Conservation (phyloP, 805 yeast species). For the Priceomyces medius region DNA sequence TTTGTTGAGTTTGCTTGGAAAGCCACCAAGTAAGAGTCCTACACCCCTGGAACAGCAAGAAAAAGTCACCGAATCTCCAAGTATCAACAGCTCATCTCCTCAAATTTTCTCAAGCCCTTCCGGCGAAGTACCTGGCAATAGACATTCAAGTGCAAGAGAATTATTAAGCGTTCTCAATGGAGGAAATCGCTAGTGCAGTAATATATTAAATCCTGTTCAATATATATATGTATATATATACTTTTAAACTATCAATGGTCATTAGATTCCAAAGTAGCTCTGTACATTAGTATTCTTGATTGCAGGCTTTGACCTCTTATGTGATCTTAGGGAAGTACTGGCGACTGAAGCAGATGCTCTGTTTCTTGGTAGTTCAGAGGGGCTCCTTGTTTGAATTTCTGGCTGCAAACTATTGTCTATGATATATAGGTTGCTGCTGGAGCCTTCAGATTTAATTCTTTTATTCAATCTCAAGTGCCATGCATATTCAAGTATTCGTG, state of each 20-base stretch:
- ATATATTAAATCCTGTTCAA: background rate
- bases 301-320: slow-evolving; percentile 4
- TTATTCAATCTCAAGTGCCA: slow-evolving; percentile 15
- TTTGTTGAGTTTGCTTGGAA: slow-evolving; percentile 14
- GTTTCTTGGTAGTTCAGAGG: background rate
- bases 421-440: slow-evolving; percentile 3
- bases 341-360: background rate
- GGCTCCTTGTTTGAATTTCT: background rate
- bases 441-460: slow-evolving; percentile 7
- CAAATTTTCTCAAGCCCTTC: background rate
- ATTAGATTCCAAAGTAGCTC: slow-evolving; percentile 17
- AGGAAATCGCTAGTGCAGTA: slow-evolving; percentile 5
- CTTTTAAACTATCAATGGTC: background rate
- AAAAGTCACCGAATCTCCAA: background rate
- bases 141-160: slow-evolving; percentile 20
- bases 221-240: background rate
- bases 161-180: slow-evolving; percentile 22
- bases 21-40: background rate
- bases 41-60: background rate
- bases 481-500: slow-evolving; percentile 4
- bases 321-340: slow-evolving; percentile 4
- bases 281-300: slow-evolving; percentile 14
- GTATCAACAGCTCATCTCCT: background rate
- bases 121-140: slow-evolving; percentile 1
- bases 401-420: slow-evolving; percentile 6